Evolutionary conservation across 352 stramenopile species (phyloP).

Genomic region (Pilasporangium apinafurcum): DNA sequence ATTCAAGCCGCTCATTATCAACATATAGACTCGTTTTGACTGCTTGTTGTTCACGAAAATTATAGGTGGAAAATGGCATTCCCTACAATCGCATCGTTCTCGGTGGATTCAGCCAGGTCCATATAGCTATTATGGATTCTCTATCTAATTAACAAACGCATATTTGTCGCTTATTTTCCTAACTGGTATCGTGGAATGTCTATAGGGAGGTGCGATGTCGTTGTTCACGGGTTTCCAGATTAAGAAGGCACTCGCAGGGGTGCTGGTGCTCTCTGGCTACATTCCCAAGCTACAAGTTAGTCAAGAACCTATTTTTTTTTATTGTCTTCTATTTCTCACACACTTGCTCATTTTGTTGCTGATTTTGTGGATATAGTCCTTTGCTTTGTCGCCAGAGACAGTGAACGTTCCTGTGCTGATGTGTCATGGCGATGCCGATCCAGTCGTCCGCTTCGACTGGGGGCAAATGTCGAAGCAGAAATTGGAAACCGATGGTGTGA

Average conservation of each 20-base stretch:
- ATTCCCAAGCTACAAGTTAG: slow-evolving; percentile 45
- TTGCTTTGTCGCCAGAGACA: slow-evolving; percentile 37
- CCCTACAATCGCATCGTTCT: slow-evolving; percentile 89
- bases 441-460: slow-evolving; percentile 58
- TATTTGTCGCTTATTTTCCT: neutral
- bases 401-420: slow-evolving; percentile 68
- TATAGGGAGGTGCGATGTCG: slow-evolving; percentile 86
- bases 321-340: neutral
- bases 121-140: neutral
- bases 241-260: slow-evolving; percentile 44
- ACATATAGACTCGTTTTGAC: too few relatives aligned
- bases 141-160: too few relatives aligned
- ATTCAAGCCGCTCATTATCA: too few relatives aligned
- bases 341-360: neutral
- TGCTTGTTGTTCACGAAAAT: neutral
- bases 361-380: slow-evolving; percentile 19
- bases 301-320: neutral
- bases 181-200: neutral
- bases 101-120: slow-evolving; percentile 92
- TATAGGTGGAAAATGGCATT: slow-evolving; percentile 48
- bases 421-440: slow-evolving; percentile 69
- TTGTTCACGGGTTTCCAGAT: slow-evolving; percentile 81
- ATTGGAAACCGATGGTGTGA: slow-evolving; percentile 40
- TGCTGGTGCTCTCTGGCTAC: slow-evolving; percentile 70
- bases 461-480: slow-evolving; percentile 51